Evolutionary conservation across 2,329 filamentous ascomycete genomes (phyloP).

Genomic region (Aspergillus thermomutatus): DNA sequence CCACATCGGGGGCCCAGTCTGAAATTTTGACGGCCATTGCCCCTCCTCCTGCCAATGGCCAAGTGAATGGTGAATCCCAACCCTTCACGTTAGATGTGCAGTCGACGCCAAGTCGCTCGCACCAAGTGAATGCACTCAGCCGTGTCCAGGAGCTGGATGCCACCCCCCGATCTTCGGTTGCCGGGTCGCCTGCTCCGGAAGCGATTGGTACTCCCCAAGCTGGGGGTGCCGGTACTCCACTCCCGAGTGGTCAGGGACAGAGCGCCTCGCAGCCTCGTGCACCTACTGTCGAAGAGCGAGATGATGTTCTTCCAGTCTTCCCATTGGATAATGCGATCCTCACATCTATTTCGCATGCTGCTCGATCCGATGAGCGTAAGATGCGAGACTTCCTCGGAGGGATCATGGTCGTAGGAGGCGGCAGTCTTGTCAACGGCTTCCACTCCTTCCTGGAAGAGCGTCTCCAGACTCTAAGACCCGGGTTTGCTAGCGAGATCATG

Average conservation of each 20-base stretch:
- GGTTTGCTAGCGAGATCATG: constrained; percentile 64
- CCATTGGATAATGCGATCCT: constrained; percentile 87
- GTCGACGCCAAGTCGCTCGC: constrained; percentile 49
- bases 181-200: constrained; percentile 83
- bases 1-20: constrained; percentile 77
- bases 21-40: constrained; percentile 56
- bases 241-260: constrained; percentile 25
- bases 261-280: constrained; percentile 35
- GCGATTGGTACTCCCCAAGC: constrained; percentile 64
- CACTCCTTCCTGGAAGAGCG: constrained; percentile 79
- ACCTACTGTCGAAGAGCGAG: constrained; percentile 59
- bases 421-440: constrained; percentile 75
- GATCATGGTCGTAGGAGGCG: constrained; percentile 88
- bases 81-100: constrained; percentile 28
- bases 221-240: constrained; percentile 42
- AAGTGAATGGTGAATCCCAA: constrained; percentile 38
- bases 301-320: constrained; percentile 75
- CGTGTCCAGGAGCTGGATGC: constrained; percentile 66
- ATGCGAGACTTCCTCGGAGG: constrained; percentile 83
- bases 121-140: constrained; percentile 66
- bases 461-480: constrained; percentile 63
- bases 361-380: constrained; percentile 87
- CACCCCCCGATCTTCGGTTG: constrained; percentile 80
- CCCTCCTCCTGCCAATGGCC: constrained; percentile 32
- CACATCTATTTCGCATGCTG: constrained; percentile 81